Evolutionary conservation across 2,329 filamentous ascomycete species (phyloP), one percentile per base, ranked within the genome.

Genomic region (Colletotrichum euphorbiae): DNA sequence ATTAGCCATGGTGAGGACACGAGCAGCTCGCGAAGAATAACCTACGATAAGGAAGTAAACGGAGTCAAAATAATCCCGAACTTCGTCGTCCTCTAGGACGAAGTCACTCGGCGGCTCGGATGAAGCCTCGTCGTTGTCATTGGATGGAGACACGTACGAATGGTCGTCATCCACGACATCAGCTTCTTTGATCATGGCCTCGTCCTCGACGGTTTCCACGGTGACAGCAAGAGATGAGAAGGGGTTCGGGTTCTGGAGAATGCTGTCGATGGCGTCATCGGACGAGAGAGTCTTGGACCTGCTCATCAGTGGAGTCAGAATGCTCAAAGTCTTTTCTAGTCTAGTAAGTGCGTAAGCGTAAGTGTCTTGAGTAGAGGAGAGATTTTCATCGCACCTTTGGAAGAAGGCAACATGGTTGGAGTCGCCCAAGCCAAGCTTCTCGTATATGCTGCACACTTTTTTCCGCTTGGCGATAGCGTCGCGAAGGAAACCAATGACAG

Each of bases 161-260:
- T 51, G 15, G 6, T 6, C 7, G 19, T 46, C 4, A 46, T 13
- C 36, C 11, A 13, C 9, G 36, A 12, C 11, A n/a, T n/a, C n/a
- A 13, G 36, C 36, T 4, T 17, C 8, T 3, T 7, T 51, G 2
- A n/a, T 24, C 0, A 17, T 9, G 7, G 6, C 24, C 3, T 46
- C 43, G 13, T 51, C 48, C 0, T 17, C 48, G 8, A 33, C 15
- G 11, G 24, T 28, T 11, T 51, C 48, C 7, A 51, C 48, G 3
- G 48, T 19, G 15, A 31, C 48, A 8, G 48, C 24, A 15, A 51
- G 48, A n/a, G 48, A 31, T 5, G 48, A 24, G 9, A 51, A 51
- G 2, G 13, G 15, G 48, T 51, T 51, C 15, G 24, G 24, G 0
- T 21, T n/a, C 8, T 15, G 0, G 0, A 0, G 7, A 15, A 15